Percentiles rank a stretch among this genome's conserved stretches.
These are phyloP conservation scores for Lolium rigidum DNA, from an alignment of 176 grass and related monocot genomes.

Conservation along the genomic window DNA sequence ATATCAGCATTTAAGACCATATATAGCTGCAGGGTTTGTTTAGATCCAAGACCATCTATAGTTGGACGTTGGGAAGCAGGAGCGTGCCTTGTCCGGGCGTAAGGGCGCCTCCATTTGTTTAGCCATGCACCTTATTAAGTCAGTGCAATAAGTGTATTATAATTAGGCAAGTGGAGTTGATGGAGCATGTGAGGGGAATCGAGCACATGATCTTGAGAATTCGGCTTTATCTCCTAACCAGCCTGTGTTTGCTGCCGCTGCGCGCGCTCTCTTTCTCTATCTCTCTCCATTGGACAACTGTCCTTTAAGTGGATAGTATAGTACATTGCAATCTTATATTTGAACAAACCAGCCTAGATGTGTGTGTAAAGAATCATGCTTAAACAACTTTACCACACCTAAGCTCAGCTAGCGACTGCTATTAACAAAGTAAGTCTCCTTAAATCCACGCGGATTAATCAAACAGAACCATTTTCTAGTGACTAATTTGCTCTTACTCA, in stretches of 20 bases:
- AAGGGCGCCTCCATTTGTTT: slow-evolving; percentile 54
- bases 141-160: slow-evolving; percentile 17
- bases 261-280: slow-evolving; percentile 18
- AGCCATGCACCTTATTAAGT: slow-evolving; percentile 31
- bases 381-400: slow-evolving; percentile 48
- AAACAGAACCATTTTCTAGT: neutral
- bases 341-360: slow-evolving; percentile 49
- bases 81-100: slow-evolving; percentile 59
- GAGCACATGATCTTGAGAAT: slow-evolving; percentile 45
- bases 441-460: neutral
- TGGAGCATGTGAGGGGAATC: slow-evolving; percentile 55
- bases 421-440: slow-evolving; percentile 40
- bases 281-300: slow-evolving; percentile 37
- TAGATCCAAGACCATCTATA: slow-evolving; percentile 53
- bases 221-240: slow-evolving; percentile 24
- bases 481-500: neutral
- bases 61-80: slow-evolving; percentile 69
- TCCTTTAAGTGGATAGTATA: slow-evolving; percentile 43
- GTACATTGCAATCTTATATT: slow-evolving; percentile 35
- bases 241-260: slow-evolving; percentile 4
- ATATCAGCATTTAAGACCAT: slow-evolving; percentile 33
- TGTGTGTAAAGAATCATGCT: slow-evolving; percentile 49
- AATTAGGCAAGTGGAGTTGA: slow-evolving; percentile 45
- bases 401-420: slow-evolving; percentile 31
- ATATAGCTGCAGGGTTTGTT: slow-evolving; percentile 30